phyloP scores from a whole-genome alignment of 108 stramenopile genomes.

The Mediolabrus comicus region DNA sequence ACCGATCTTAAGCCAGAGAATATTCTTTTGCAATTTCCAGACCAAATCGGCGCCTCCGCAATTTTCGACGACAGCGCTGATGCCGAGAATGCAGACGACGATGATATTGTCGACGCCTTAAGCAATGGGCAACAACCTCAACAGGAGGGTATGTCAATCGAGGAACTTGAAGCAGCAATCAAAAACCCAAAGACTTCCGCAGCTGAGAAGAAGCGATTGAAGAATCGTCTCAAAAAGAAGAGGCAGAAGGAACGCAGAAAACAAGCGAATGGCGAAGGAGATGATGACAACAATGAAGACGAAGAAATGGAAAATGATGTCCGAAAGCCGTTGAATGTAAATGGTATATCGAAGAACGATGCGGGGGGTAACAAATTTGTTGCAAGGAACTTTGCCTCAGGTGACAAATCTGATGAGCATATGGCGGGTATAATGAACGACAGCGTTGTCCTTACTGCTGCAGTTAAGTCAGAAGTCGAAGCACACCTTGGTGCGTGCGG shows the following conservation, averaged over 20 bases:
- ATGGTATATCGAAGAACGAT: conserved; percentile 36
- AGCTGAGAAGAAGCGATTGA: conserved; percentile 66
- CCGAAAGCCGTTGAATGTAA: conserved; percentile 17
- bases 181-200: conserved; percentile 52
- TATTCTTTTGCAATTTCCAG: conserved; percentile 70
- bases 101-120: conserved; percentile 69
- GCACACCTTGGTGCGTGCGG: conserved; percentile 44
- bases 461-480: conserved; percentile 47
- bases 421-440: conserved; percentile 60
- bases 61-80: conserved; percentile 46
- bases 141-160: conserved; percentile 50
- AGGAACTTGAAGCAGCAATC: conserved; percentile 58
- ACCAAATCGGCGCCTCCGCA: conserved; percentile 36
- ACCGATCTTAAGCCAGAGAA: conserved; percentile 99
- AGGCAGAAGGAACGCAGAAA: conserved; percentile 71
- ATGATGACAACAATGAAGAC: conserved; percentile 42
- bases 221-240: conserved; percentile 76
- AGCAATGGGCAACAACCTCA: conserved; percentile 4
- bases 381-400: conserved; percentile 61
- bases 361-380: conserved; percentile 69
- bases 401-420: conserved; percentile 48
- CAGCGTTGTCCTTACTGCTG: conserved; percentile 42
- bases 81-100: conserved; percentile 62
- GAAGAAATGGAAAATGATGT: conserved; percentile 51
- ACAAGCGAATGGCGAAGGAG: conserved; percentile 43